Base-by-base conservation (phyloP, 2,329 filamentous ascomycete genomes). In the Penicillium rolfsii region DNA sequence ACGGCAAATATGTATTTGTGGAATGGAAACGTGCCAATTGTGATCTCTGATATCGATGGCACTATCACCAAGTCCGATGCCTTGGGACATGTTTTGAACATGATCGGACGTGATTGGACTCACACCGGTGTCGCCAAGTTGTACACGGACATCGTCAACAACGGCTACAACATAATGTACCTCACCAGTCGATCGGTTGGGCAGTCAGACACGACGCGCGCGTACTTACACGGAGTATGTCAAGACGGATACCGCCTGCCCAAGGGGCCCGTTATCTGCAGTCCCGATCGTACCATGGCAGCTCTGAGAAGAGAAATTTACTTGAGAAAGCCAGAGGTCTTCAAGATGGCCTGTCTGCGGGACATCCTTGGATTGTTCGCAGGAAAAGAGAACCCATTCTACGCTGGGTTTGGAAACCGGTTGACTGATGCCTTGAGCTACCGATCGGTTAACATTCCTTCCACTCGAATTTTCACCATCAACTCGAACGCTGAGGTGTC, bases 141-240 rank as follows among this genome's bases (percentile, higher is more conserved):
- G 8, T 99, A 98, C 78, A 95, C 91, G 52, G 96, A 99, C 69
- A 99, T 99, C 68, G 88, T 89, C 0, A 88, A 90, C 70, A 99
- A 99, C 71, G 95, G 95, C 6, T 99, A 98, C 83, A 98, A 99
- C 76, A 96, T 99, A 73, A 93, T 99, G 85, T 99, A 99, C 74
- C 84, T 99, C 49, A 99, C 95, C 0, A 96, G 91, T 74, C 89
- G 95, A 55, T 95, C 91, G 14, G 93, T 98, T 49, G 96, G 95
- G 0, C 93, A 96, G 77, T 91, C 95, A 16, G 95, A 99, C 76
- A 93, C 83, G 0, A 99, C 95, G 1, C 84, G 95, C 60, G 86
- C 91, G 0, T 99, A 99, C 74, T 83, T 99, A 3, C 90, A 93
- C 61, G 93, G 93, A 28, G 92, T 99, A 24, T 83, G 88, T 8